Percentiles rank a stretch among this genome's conserved stretches.
phyloP scores from a whole-genome alignment of 177 flowering plant genomes.

The Vitis hybrid region DNA sequence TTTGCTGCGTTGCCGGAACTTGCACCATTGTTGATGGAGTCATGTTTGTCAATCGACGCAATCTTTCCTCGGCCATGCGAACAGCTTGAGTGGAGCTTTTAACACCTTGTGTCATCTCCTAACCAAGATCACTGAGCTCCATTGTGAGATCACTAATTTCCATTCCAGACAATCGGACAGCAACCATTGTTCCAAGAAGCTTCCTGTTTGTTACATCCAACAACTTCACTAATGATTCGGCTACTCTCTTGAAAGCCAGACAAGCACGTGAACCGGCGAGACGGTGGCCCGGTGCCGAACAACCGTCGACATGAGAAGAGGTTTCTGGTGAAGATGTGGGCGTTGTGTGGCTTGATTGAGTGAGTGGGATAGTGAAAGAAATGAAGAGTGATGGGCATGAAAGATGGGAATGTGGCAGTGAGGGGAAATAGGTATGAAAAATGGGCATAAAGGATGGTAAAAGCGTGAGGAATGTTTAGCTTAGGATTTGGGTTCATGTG shows the following conservation, averaged over 20 bases:
- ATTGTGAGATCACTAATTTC: constrained; percentile 94
- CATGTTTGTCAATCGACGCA: constrained; percentile 60
- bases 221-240: constrained; percentile 75
- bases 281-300: constrained; percentile 13
- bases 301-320: not conserved
- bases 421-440: too few relatives aligned
- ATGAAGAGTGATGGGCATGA: too few relatives aligned
- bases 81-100: constrained; percentile 78
- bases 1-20: too few relatives aligned
- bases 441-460: too few relatives aligned
- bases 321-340: not conserved
- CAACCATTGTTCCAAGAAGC: constrained; percentile 94
- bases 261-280: constrained; percentile 26
- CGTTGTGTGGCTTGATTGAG: not conserved
- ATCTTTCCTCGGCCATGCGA: constrained; percentile 74
- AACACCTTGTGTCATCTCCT: constrained; percentile 86
- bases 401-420: too few relatives aligned
- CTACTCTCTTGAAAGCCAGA: constrained; percentile 87
- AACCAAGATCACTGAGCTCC: constrained; percentile 97
- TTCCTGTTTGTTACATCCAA: constrained; percentile 80
- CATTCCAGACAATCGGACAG: constrained; percentile 87
- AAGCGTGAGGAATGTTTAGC: too few relatives aligned
- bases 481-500: too few relatives aligned
- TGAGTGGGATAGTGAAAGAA: too few relatives aligned
- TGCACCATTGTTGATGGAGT: constrained; percentile 34